Evolutionary conservation across 345 rosid genomes (phyloP).

Genomic region (Sisymbrium irio): DNA sequence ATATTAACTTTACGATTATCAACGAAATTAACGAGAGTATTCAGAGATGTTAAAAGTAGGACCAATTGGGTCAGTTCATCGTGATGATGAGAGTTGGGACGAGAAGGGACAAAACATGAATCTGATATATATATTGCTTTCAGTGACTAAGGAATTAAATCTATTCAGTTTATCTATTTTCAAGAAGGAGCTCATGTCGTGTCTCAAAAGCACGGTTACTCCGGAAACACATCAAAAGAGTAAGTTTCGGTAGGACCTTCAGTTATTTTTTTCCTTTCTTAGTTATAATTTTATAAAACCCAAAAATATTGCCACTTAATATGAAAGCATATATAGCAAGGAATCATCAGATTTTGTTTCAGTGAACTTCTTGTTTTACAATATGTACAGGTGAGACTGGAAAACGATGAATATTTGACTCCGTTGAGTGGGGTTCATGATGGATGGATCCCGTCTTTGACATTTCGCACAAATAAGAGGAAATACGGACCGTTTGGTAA

Average conservation of each 20-base stretch:
- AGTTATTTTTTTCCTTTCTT: background rate
- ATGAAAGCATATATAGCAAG: background rate
- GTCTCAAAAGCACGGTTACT: background rate
- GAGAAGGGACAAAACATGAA: constrained; percentile 11
- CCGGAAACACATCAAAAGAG: background rate
- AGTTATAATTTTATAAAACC: background rate
- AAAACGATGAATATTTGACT: constrained; percentile 10
- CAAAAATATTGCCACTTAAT: background rate
- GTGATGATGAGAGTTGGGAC: background rate
- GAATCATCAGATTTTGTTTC: background rate
- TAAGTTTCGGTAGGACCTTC: background rate
- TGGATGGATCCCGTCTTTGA: background rate
- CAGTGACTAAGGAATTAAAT: background rate
- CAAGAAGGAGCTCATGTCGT: background rate
- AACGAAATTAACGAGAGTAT: background rate
- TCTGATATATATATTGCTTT: background rate
- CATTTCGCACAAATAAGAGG: constrained; percentile 4
- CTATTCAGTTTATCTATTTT: constrained; percentile 7
- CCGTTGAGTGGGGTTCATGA: background rate
- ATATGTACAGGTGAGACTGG: background rate
- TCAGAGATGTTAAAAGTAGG: background rate
- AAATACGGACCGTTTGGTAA: constrained; percentile 1
- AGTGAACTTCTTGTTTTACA: background rate
- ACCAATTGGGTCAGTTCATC: background rate
- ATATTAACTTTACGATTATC: background rate